A percentile compares a stretch with the other conserved stretches of the same genome.
Conservation (phyloP, 768 basidiomycete genomes). For the Leccinum broughii region DNA sequence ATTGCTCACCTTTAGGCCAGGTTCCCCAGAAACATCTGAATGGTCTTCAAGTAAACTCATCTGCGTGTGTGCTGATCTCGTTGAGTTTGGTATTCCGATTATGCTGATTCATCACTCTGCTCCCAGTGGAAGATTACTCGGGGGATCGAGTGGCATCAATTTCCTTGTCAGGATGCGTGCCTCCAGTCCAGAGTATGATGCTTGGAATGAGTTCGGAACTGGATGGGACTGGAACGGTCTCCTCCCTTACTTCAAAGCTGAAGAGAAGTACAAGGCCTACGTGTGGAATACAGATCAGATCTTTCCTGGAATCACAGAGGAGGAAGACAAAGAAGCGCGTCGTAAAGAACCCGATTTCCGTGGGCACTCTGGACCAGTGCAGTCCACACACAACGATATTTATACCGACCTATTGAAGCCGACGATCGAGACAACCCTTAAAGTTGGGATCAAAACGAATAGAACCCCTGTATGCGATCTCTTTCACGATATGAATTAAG, state of each 20-base stretch:
- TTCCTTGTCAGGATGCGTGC: conserved; percentile 21
- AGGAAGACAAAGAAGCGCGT: conserved; percentile 14
- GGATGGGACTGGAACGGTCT: conserved; percentile 21
- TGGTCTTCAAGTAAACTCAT: background rate
- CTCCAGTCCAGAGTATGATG: conserved; percentile 20
- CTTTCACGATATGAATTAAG: background rate
- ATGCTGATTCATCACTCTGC: background rate
- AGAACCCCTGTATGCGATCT: conserved; percentile 12
- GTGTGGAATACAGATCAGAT: conserved; percentile 13
- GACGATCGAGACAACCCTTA: conserved; percentile 9
- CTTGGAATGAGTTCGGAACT: conserved; percentile 17
- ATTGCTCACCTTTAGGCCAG: conserved; percentile 2
- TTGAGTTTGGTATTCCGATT: no score
- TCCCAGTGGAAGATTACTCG: conserved; percentile 19
- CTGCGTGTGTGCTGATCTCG: conserved; percentile 6
- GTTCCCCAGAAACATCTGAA: conserved; percentile 16
- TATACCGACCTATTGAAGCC: conserved; percentile 18
- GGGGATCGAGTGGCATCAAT: conserved; percentile 24
- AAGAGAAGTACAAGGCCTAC: conserved; percentile 12
- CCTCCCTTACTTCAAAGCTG: conserved; percentile 17
- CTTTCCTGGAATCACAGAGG: conserved; percentile 13
- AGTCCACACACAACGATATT: conserved; percentile 17
- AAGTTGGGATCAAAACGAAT: conserved; percentile 17
- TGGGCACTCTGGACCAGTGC: conserved; percentile 10
- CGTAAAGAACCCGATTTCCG: conserved; percentile 12